These are phyloP conservation scores for Tricholoma terreum DNA, from an alignment of 768 basidiomycete species.

Conservation along the genomic window DNA sequence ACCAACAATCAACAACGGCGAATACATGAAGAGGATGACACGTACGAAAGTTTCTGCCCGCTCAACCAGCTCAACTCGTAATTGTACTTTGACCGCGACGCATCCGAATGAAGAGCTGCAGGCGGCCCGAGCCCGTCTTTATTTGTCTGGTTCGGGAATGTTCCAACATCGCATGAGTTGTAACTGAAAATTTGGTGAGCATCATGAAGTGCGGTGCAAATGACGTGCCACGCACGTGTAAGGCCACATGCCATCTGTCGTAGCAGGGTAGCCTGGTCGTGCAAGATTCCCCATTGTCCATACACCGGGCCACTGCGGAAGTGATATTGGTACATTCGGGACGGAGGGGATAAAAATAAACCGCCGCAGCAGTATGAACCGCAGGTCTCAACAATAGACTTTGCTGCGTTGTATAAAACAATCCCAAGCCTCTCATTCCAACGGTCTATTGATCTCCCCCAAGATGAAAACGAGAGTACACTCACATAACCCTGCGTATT, in stretches of 20 bases:
- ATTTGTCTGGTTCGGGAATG: slow-evolving; percentile 68
- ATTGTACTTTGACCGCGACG: slow-evolving; percentile 50
- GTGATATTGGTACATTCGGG: neutral
- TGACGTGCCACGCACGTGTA: slow-evolving; percentile 52
- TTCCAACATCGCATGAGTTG: slow-evolving; percentile 72
- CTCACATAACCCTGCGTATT: slow-evolving; percentile 48
- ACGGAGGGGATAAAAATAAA: neutral
- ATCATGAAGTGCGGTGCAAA: neutral
- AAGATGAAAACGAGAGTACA: slow-evolving; percentile 9
- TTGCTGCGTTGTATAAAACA: no score
- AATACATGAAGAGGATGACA: slow-evolving; percentile 3
- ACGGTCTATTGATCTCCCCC: neutral
- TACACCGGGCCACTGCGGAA: slow-evolving; percentile 69
- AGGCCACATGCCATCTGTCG: slow-evolving; percentile 82
- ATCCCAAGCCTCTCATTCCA: no score
- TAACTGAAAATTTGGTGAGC: slow-evolving; percentile 35
- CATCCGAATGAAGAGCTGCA: slow-evolving; percentile 54
- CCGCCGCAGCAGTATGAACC: no score
- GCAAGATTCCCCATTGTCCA: slow-evolving; percentile 92
- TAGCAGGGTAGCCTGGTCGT: slow-evolving; percentile 74
- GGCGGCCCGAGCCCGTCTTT: slow-evolving; percentile 51
- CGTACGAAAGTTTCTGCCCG: slow-evolving; percentile 74
- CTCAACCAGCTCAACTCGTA: slow-evolving; percentile 67
- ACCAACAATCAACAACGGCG: neutral
- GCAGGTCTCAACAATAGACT: no score